Conservation (phyloP, 495 filamentous ascomycete species). For the Terfezia boudieri region DNA sequence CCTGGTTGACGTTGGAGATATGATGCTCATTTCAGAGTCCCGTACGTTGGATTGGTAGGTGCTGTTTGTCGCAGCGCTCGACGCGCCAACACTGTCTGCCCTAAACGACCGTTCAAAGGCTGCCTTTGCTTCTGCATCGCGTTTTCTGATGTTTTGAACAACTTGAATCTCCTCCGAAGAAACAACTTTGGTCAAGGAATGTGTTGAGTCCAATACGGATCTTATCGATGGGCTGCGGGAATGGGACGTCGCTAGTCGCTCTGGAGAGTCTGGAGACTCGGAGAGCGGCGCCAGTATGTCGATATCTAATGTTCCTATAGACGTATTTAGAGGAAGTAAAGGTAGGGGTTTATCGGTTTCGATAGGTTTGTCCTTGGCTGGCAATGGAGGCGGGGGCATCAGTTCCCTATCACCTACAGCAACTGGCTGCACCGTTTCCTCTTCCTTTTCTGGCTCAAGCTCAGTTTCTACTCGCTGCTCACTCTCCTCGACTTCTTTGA, state of each 20-base stretch:
- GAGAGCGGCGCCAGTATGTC: neutral
- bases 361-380: slow-evolving; percentile 6
- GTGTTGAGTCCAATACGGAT: neutral
- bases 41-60: slow-evolving; percentile 52
- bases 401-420: slow-evolving; percentile 2
- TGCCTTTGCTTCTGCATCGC: slow-evolving; percentile 3
- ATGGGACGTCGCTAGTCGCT: neutral
- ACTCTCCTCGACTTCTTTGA: neutral
- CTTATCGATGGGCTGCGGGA: neutral
- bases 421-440: neutral
- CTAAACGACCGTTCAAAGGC: slow-evolving; percentile 12
- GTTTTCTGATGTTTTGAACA: neutral
- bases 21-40: slow-evolving; percentile 58
- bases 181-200: neutral
- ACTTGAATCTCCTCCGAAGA: neutral
- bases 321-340: neutral
- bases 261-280: neutral
- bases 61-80: slow-evolving; percentile 41
- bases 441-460: neutral
- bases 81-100: slow-evolving; percentile 27
- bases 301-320: neutral
- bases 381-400: slow-evolving; percentile 18
- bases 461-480: neutral
- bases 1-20: slow-evolving; percentile 66
- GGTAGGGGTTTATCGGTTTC: neutral